These are phyloP conservation scores for Colletotrichum gloeosporioides DNA, from an alignment of 2,329 filamentous ascomycete genomes.

Conservation along the genomic window DNA sequence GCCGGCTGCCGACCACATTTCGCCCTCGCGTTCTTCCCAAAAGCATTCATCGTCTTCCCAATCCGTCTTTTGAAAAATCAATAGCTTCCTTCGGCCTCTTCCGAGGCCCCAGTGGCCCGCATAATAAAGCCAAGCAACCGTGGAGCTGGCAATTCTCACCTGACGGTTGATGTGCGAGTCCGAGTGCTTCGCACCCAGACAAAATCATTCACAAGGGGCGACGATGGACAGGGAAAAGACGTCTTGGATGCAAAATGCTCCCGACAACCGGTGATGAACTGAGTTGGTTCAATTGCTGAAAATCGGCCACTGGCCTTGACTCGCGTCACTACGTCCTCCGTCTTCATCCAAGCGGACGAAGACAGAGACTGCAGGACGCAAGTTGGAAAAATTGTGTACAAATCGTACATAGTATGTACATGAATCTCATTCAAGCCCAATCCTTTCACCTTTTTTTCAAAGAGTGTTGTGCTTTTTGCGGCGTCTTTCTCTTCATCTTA, in stretches of 20 bases:
- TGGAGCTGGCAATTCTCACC: neutral
- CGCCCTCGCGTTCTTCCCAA: neutral
- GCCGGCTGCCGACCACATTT: neutral
- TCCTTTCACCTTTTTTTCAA: neutral
- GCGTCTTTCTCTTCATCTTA: neutral
- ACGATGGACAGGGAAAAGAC: neutral
- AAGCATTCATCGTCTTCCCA: neutral
- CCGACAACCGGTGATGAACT: neutral
- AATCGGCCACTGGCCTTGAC: neutral
- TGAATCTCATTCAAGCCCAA: neutral
- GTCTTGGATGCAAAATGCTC: neutral
- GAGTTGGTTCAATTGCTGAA: conserved; percentile 1
- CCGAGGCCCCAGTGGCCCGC: neutral
- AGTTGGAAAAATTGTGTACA: conserved; percentile 2
- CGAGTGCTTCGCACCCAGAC: neutral
- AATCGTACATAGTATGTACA: conserved; percentile 19
- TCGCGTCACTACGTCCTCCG: neutral
- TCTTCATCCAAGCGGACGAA: neutral
- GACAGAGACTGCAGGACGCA: neutral
- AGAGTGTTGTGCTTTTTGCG: neutral
- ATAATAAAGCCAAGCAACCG: conserved; percentile 1
- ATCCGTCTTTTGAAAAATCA: neutral
- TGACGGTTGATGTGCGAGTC: neutral
- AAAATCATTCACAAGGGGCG: neutral
- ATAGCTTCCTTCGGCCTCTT: neutral